These are phyloP conservation scores for Mycena vitilis DNA, from an alignment of 768 basidiomycete genomes.

Conservation along the genomic window DNA sequence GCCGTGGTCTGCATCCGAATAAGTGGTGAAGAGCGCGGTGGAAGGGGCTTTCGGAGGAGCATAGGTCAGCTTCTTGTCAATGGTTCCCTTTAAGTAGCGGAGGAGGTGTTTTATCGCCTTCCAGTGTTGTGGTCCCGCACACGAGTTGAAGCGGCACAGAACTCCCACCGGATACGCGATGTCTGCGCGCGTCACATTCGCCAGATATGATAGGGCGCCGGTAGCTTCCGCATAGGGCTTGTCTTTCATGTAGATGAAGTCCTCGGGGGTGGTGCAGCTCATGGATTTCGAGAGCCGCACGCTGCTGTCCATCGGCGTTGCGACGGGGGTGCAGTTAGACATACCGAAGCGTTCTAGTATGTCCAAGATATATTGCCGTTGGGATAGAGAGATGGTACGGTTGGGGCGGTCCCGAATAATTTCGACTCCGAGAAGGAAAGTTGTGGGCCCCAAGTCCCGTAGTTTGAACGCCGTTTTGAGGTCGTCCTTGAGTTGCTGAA, in stretches of 20 bases:
- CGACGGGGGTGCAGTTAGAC: conserved; percentile 5
- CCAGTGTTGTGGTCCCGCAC: conserved; percentile 36
- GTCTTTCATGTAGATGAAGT: neutral
- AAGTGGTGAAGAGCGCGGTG: too few species aligned
- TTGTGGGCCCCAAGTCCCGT: conserved; percentile 43
- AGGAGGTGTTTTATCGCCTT: conserved; percentile 38
- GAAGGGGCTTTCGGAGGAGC: neutral
- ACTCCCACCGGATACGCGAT: conserved; percentile 16
- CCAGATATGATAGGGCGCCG: too few species aligned
- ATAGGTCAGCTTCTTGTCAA: conserved; percentile 11
- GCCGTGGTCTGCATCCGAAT: too few species aligned
- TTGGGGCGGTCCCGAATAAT: conserved; percentile 40
- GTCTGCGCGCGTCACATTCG: too few species aligned
- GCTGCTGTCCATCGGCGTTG: conserved; percentile 1
- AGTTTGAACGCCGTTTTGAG: conserved; percentile 45
- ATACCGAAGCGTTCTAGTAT: conserved; percentile 40
- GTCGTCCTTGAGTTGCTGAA: conserved; percentile 36
- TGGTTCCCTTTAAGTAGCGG: conserved; percentile 30
- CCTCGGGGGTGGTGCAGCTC: neutral
- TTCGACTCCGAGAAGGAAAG: conserved; percentile 47
- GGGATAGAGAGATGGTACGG: conserved; percentile 37
- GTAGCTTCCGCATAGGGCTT: too few species aligned
- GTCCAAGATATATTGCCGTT: conserved; percentile 39
- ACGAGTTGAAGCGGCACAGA: conserved; percentile 31
- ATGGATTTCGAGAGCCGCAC: neutral